Evolutionary conservation across 352 stramenopile species (phyloP).

Genomic region (Proteromonas lacertae): DNA sequence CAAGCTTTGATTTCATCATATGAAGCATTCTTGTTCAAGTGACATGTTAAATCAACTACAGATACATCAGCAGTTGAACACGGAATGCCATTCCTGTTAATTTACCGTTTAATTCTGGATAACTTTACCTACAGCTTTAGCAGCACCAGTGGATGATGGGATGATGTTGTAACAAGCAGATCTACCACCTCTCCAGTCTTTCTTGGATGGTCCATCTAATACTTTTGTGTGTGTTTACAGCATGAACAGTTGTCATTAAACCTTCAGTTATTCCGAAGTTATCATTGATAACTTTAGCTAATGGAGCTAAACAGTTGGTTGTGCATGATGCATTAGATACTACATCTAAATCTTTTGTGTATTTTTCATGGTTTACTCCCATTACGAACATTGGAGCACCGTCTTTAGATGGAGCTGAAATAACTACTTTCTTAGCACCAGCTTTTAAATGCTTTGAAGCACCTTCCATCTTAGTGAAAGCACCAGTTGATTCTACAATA

Average conservation of each 20-base stretch:
- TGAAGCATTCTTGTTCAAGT: slow-evolving; percentile 35
- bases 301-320: too few relatives aligned
- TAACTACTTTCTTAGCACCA: too few relatives aligned
- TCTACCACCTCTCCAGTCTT: slow-evolving; percentile 61
- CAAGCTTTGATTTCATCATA: slow-evolving; percentile 48
- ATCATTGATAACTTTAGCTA: too few relatives aligned
- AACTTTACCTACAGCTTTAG: too few relatives aligned
- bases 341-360: slow-evolving; percentile 21
- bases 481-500: slow-evolving; percentile 57
- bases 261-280: too few relatives aligned
- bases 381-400: too few relatives aligned
- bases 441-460: too few relatives aligned
- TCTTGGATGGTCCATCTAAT: slow-evolving; percentile 51
- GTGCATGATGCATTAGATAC: slow-evolving; percentile 76
- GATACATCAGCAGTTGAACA: slow-evolving; percentile 63
- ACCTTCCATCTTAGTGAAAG: slow-evolving; percentile 35
- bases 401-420: too few relatives aligned
- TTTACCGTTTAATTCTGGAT: too few relatives aligned
- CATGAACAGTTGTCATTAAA: slow-evolving; percentile 84
- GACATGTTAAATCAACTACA: slow-evolving; percentile 68
- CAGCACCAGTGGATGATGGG: too few relatives aligned
- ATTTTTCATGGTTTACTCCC: too few relatives aligned
- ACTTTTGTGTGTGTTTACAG: slow-evolving; percentile 67
- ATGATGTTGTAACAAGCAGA: too few relatives aligned
- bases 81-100: slow-evolving; percentile 83